phyloP scores from a whole-genome alignment of 441 rosid genomes.

The Gossypium schwendimanii region DNA sequence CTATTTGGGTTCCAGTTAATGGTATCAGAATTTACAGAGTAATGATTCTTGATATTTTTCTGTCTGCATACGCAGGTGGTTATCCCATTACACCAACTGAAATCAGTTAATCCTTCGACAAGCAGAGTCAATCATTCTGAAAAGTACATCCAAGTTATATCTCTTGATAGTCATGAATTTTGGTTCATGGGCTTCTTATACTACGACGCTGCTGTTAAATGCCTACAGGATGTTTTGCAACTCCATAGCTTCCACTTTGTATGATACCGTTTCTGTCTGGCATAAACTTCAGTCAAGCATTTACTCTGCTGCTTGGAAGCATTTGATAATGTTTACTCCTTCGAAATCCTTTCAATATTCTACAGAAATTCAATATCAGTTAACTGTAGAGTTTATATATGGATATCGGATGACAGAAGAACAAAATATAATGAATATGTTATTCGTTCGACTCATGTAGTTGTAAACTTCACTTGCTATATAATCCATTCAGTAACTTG shows the following conservation, averaged over 20 bases:
- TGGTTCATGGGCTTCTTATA: constrained; percentile 94
- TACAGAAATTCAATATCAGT: constrained; percentile 21
- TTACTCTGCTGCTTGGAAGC: constrained; percentile 6
- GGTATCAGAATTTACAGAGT: neutral
- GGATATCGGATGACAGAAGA: constrained; percentile 9
- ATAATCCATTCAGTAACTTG: constrained; percentile 12
- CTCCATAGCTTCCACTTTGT: constrained; percentile 31
- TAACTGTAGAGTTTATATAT: constrained; percentile 18
- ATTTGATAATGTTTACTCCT: constrained; percentile 1
- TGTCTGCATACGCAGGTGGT: constrained; percentile 46
- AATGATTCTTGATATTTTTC: neutral
- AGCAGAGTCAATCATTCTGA: constrained; percentile 63
- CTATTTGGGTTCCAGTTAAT: neutral
- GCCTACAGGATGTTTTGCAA: constrained; percentile 45
- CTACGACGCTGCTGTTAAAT: constrained; percentile 52
- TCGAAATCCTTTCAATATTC: constrained; percentile 6
- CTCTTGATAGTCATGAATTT: constrained; percentile 78
- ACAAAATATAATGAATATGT: constrained; percentile 2
- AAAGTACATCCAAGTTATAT: constrained; percentile 74
- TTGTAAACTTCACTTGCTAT: constrained; percentile 14
- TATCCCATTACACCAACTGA: constrained; percentile 74
- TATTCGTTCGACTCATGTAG: constrained; percentile 7
- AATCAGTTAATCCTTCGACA: constrained; percentile 65
- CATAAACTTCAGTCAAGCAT: constrained; percentile 13
- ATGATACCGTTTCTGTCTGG: constrained; percentile 21